Percentiles rank a stretch among this genome's conserved stretches.
phyloP scores from a whole-genome alignment of 2,329 filamentous ascomycete species.

The Trichoderma koningii region DNA sequence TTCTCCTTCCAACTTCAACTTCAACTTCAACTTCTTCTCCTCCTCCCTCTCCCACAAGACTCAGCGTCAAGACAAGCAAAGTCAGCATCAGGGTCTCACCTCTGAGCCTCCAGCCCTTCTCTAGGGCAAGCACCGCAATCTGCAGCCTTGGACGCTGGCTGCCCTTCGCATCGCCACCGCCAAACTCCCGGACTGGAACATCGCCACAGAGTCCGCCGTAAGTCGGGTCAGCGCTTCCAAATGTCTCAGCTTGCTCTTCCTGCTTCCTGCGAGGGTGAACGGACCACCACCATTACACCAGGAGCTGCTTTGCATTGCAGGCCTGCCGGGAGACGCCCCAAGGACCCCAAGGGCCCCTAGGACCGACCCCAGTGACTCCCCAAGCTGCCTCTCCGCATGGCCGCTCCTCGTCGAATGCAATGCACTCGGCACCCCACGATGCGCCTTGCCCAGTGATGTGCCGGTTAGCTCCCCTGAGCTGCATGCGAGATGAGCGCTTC shows the following conservation, averaged over 20 bases:
- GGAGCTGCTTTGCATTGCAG: not conserved
- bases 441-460: conserved; percentile 9
- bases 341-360: not conserved
- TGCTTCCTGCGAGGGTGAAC: conserved; percentile 16
- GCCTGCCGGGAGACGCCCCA: not conserved
- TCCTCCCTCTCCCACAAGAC: not conserved
- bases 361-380: not conserved
- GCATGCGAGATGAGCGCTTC: not conserved
- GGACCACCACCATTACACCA: conserved; percentile 21
- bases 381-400: not conserved
- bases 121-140: not conserved
- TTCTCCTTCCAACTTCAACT: too few species aligned
- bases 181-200: not conserved
- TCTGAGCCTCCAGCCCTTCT: not conserved
- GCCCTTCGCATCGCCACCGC: not conserved
- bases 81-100: not conserved
- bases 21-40: not conserved
- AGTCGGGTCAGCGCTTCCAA: conserved; percentile 1
- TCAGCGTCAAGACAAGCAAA: not conserved
- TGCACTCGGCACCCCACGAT: conserved; percentile 26
- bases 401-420: conserved; percentile 9
- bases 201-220: conserved; percentile 2
- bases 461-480: not conserved
- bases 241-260: not conserved
- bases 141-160: not conserved